A percentile compares a stretch with the other conserved stretches of the same genome.
These are phyloP conservation scores for Lasiodiplodia citricola DNA, from an alignment of 2,329 filamentous ascomycete genomes.

Conservation along the genomic window DNA sequence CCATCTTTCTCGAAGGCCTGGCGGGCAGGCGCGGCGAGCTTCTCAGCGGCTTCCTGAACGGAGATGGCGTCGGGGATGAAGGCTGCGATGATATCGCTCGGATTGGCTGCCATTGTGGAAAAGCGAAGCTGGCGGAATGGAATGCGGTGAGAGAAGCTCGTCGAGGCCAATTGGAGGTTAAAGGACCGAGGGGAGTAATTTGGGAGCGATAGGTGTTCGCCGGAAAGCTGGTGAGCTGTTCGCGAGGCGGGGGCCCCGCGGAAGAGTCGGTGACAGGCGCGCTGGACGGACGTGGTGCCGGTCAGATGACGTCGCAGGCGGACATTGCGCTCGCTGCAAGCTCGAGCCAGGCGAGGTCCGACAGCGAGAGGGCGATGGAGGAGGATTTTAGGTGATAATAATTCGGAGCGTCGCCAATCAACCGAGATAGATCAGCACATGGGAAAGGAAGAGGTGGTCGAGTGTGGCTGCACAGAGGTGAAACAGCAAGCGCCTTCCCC, in stretches of 20 bases:
- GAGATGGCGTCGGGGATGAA: constrained; percentile 17
- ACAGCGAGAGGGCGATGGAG: background rate
- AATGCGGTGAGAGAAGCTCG: background rate
- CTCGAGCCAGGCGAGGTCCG: constrained; percentile 22
- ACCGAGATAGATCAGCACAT: constrained; percentile 18
- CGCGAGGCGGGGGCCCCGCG: background rate
- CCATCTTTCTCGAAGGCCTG: constrained; percentile 10
- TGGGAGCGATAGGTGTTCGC: constrained; percentile 17
- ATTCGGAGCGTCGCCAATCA: constrained; percentile 21
- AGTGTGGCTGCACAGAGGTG: background rate
- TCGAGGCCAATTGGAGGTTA: background rate
- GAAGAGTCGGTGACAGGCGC: constrained; percentile 12
- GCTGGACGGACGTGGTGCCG: background rate
- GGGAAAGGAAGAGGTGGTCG: background rate
- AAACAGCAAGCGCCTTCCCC: constrained; percentile 20
- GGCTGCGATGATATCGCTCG: constrained; percentile 13
- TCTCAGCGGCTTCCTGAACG: constrained; percentile 19
- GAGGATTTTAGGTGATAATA: constrained; percentile 9
- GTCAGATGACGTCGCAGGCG: constrained; percentile 18
- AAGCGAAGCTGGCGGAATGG: background rate
- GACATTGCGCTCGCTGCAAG: background rate
- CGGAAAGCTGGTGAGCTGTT: background rate
- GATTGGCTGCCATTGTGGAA: constrained; percentile 6
- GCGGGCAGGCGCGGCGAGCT: constrained; percentile 15
- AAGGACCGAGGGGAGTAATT: background rate